Conservation (phyloP, 257 asterid genomes). For the Osmanthus fragrans region DNA sequence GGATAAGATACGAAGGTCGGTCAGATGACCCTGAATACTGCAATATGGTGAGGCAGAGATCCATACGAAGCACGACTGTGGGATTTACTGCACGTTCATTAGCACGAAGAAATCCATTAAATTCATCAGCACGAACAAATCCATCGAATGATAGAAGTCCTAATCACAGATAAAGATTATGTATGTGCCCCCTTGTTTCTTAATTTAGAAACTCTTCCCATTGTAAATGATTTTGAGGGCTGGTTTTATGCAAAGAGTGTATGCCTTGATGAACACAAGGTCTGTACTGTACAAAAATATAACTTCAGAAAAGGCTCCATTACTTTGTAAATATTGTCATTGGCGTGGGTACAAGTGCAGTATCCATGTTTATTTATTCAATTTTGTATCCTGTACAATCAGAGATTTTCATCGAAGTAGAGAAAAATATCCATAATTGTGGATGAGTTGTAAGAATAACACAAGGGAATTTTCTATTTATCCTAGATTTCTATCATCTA, state of each 20-base stretch:
- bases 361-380: conserved; percentile 23
- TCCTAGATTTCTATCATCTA: too few relatives aligned
- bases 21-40: conserved; percentile 70
- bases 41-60: conserved; percentile 67
- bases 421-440: conserved; percentile 2
- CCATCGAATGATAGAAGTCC: conserved; percentile 18
- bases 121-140: background rate
- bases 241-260: conserved; percentile 7
- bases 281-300: conserved; percentile 34
- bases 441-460: conserved; percentile 10
- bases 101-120: conserved; percentile 64
- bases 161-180: conserved; percentile 24
- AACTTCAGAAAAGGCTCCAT: conserved; percentile 5
- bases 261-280: conserved; percentile 20
- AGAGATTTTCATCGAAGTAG: background rate
- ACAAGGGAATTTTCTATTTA: background rate
- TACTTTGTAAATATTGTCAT: conserved; percentile 30
- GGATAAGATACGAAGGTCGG: conserved; percentile 76
- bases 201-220: conserved; percentile 17
- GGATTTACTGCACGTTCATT: conserved; percentile 92
- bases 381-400: conserved; percentile 18
- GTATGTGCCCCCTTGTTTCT: background rate
- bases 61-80: conserved; percentile 66
- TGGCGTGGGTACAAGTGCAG: background rate
- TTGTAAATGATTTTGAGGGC: conserved; percentile 21